These are phyloP conservation scores for Clonostachys byssicola DNA, from an alignment of 2,329 filamentous ascomycete species.

Conservation along the genomic window DNA sequence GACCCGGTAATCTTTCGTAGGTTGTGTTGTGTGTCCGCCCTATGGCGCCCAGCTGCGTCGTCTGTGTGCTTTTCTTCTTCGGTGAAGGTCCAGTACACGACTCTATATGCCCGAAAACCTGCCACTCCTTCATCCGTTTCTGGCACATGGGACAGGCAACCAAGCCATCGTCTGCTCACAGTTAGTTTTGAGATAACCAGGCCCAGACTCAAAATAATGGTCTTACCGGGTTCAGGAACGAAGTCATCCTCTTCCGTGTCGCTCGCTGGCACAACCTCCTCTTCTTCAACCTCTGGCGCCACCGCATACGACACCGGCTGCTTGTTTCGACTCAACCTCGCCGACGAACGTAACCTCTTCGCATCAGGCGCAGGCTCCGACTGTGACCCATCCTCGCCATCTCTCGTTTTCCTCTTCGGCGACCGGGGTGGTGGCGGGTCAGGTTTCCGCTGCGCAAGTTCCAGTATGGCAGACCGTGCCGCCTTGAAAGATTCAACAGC, in stretches of 20 bases:
- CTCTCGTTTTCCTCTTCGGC: slow-evolving; percentile 49
- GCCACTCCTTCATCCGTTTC: slow-evolving; percentile 71
- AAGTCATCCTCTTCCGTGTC: slow-evolving; percentile 22
- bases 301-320: slow-evolving; percentile 14
- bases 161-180: slow-evolving; percentile 60
- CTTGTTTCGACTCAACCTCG: slow-evolving; percentile 35
- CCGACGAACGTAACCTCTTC: slow-evolving; percentile 51
- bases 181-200: neutral
- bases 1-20: slow-evolving; percentile 66
- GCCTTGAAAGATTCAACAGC: slow-evolving; percentile 73
- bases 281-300: slow-evolving; percentile 8
- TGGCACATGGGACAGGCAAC: slow-evolving; percentile 82
- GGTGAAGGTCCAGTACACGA: slow-evolving; percentile 41
- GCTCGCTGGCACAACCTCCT: slow-evolving; percentile 13
- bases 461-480: slow-evolving; percentile 58
- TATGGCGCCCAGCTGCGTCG: slow-evolving; percentile 4
- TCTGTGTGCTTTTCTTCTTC: neutral
- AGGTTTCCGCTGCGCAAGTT: slow-evolving; percentile 48
- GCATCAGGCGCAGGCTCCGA: slow-evolving; percentile 20
- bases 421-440: slow-evolving; percentile 2
- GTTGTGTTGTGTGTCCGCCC: slow-evolving; percentile 24
- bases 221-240: slow-evolving; percentile 17
- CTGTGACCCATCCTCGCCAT: slow-evolving; percentile 11
- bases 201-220: neutral
- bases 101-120: slow-evolving; percentile 80